phyloP scores from a whole-genome alignment of 2,329 filamentous ascomycete genomes.

The Penicillium sp. region DNA sequence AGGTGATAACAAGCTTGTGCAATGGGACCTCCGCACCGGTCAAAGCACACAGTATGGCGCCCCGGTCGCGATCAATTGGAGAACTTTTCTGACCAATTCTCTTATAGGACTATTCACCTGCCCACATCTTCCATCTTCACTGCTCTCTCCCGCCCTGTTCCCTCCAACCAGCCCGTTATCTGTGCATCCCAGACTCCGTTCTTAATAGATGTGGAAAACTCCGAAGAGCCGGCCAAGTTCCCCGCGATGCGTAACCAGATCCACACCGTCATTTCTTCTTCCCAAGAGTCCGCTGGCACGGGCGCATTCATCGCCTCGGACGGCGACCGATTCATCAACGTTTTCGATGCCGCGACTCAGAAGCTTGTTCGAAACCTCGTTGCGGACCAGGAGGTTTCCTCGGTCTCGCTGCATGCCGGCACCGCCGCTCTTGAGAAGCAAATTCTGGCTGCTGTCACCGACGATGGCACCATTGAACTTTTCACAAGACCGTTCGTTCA shows the following conservation, averaged over 20 bases:
- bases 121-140: slow-evolving; percentile 45
- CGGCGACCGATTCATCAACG: slow-evolving; percentile 55
- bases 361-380: slow-evolving; percentile 54
- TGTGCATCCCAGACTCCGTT: slow-evolving; percentile 57
- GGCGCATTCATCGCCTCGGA: slow-evolving; percentile 54
- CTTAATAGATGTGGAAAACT: slow-evolving; percentile 48
- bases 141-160: slow-evolving; percentile 46
- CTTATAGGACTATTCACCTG: slow-evolving; percentile 47
- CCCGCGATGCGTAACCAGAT: slow-evolving; percentile 56
- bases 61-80: slow-evolving; percentile 9
- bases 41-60: slow-evolving; percentile 46
- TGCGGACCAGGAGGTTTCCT: slow-evolving; percentile 51
- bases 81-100: slow-evolving; percentile 17
- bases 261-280: slow-evolving; percentile 51
- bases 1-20: slow-evolving; percentile 56
- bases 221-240: slow-evolving; percentile 47
- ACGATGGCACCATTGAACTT: slow-evolving; percentile 54
- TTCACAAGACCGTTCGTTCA: slow-evolving; percentile 54
- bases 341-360: slow-evolving; percentile 50
- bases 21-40: slow-evolving; percentile 55
- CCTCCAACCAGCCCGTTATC: slow-evolving; percentile 48
- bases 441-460: slow-evolving; percentile 51
- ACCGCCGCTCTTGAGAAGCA: slow-evolving; percentile 40
- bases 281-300: slow-evolving; percentile 35
- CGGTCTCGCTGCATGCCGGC: slow-evolving; percentile 40